Percentiles rank a stretch among this genome's conserved stretches.
Evolutionary conservation across 352 stramenopile species (phyloP).

Genomic region (Phytophthora quininea): DNA sequence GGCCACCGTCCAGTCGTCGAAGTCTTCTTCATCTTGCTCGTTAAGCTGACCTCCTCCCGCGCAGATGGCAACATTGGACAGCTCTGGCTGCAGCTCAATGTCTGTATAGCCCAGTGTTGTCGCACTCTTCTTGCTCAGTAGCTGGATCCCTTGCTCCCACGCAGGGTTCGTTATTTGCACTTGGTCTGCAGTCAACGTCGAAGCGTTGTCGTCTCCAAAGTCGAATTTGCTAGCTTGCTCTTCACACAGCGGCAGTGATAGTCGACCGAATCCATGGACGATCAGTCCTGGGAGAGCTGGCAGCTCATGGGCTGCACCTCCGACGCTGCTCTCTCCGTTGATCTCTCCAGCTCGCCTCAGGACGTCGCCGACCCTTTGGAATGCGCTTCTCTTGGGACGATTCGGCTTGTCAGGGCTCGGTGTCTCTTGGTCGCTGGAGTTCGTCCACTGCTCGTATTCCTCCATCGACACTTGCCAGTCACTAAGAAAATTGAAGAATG

Average conservation of each 20-base stretch:
- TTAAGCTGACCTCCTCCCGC: background rate
- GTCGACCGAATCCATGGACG: background rate
- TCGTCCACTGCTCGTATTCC: background rate
- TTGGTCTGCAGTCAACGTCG: background rate
- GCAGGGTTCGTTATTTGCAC: background rate
- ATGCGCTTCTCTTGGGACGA: background rate
- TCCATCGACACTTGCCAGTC: background rate
- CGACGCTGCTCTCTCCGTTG: background rate
- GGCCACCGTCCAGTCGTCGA: background rate
- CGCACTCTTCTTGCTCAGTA: background rate
- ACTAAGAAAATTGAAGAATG: background rate
- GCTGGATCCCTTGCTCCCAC: background rate
- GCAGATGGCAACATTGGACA: background rate
- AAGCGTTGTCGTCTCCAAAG: background rate
- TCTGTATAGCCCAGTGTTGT: background rate
- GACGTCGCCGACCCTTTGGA: background rate
- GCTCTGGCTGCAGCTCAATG: background rate
- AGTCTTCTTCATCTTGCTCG: background rate
- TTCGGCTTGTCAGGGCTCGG: background rate
- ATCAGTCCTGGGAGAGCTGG: background rate
- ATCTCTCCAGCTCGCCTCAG: background rate
- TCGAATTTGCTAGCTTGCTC: background rate
- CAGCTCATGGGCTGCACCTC: background rate
- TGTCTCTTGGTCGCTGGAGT: background rate
- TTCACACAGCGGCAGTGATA: background rate